Evolutionary conservation across 1,284 basidiomycete genomes (phyloP).

Genomic region (Takashimella koratensis): DNA sequence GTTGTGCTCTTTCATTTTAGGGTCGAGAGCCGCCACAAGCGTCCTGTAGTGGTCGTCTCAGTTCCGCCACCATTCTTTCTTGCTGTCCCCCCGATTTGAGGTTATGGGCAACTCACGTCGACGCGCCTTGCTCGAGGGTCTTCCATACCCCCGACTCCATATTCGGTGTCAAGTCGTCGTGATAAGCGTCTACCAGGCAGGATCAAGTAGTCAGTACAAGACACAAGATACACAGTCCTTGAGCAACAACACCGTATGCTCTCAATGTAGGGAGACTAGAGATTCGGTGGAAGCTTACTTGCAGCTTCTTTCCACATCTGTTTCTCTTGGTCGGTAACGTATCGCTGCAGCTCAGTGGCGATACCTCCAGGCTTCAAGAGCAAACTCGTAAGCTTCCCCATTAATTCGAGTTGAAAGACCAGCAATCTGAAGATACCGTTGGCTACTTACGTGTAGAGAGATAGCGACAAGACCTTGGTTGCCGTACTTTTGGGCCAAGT

Average conservation of each 20-base stretch:
- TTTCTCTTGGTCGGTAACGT: neutral
- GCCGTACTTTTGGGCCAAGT: constrained; percentile 10
- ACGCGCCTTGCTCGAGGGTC: constrained; percentile 8
- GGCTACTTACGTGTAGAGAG: constrained; percentile 7
- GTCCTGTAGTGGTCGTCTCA: neutral
- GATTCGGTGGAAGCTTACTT: neutral
- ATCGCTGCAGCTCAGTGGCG: neutral
- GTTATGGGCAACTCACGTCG: too few species aligned
- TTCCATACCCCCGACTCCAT: neutral
- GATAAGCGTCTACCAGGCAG: neutral
- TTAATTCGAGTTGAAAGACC: too few species aligned
- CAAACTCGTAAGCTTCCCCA: too few species aligned
- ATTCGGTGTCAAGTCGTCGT: constrained; percentile 6
- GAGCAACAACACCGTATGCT: too few species aligned
- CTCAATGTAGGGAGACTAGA: too few species aligned
- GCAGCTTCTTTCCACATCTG: neutral
- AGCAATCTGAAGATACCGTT: too few species aligned
- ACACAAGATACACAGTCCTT: too few species aligned
- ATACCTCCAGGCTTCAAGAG: neutral
- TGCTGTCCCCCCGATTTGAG: too few species aligned
- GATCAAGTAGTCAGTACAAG: too few species aligned
- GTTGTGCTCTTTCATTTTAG: neutral
- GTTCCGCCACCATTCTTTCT: neutral
- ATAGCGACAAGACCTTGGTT: constrained; percentile 13
- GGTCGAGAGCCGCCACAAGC: constrained; percentile 11